These are phyloP conservation scores for Kluyveromyces aestuarii DNA, from an alignment of 805 yeast species.

Conservation along the genomic window DNA sequence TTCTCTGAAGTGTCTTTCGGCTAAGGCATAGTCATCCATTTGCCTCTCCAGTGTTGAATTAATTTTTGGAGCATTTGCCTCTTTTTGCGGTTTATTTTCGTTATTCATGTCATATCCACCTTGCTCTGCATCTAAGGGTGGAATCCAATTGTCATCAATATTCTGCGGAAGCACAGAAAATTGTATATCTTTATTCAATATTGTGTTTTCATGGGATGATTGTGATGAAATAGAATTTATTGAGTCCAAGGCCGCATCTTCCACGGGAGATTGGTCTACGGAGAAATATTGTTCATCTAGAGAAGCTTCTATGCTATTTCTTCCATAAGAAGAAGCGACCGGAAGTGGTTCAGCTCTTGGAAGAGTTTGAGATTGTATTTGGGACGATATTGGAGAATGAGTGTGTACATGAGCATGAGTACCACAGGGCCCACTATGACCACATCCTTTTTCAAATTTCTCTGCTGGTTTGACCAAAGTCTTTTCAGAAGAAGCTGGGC, in stretches of 20 bases:
- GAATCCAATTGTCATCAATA: constrained; percentile 6
- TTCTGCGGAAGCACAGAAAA: neutral
- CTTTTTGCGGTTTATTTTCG: constrained; percentile 1
- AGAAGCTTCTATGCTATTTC: constrained; percentile 10
- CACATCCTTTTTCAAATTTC: neutral
- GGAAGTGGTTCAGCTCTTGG: neutral
- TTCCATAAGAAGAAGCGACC: constrained; percentile 3
- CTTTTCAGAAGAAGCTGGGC: neutral
- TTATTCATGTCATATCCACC: constrained; percentile 7
- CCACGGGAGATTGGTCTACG: constrained; percentile 13
- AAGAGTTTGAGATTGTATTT: neutral
- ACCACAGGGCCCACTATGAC: neutral
- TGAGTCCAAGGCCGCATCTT: constrained; percentile 16
- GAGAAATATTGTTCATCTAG: constrained; percentile 10
- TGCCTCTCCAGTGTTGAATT: constrained; percentile 7
- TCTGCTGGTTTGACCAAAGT: neutral
- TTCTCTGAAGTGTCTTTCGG: constrained; percentile 20
- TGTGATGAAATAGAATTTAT: constrained; percentile 15
- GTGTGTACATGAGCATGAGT: neutral
- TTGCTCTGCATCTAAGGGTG: constrained; percentile 18
- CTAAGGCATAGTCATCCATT: constrained; percentile 12
- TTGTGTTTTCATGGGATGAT: constrained; percentile 13
- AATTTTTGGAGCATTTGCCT: constrained; percentile 1
- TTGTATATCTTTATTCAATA: neutral
- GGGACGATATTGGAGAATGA: neutral